Percentiles rank a stretch among this genome's conserved stretches.
Evolutionary conservation across 768 basidiomycete genomes (phyloP).

Genomic region (Sporobolomyces roseus): DNA sequence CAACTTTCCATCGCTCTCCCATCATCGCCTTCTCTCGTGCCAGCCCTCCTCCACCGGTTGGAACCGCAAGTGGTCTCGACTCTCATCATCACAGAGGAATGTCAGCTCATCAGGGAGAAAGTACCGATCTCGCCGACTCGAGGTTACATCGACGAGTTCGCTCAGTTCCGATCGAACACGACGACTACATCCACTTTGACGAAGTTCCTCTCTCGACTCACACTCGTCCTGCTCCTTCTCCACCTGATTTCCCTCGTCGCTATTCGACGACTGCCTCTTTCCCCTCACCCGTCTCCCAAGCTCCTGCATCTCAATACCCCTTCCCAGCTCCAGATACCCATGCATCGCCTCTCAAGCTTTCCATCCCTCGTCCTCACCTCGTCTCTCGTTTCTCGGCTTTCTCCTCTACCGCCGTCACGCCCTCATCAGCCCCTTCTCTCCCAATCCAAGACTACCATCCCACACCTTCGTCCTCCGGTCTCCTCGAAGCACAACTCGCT

Average conservation of each 20-base stretch:
- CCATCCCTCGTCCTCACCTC: slow-evolving; percentile 9
- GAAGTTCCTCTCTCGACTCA: not conserved
- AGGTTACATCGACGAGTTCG: slow-evolving; percentile 19
- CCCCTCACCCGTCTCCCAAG: not conserved
- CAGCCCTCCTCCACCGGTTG: not conserved
- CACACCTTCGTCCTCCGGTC: not conserved
- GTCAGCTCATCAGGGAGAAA: not conserved
- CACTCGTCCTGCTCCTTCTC: not conserved
- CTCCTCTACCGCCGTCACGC: not conserved
- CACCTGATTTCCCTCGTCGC: not conserved
- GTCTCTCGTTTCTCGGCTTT: slow-evolving; percentile 27
- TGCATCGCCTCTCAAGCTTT: not conserved
- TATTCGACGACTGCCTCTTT: not conserved
- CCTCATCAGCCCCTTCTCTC: not conserved
- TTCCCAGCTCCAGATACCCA: not conserved
- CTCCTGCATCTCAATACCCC: not conserved
- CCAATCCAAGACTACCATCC: not conserved
- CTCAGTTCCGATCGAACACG: not conserved
- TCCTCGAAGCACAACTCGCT: slow-evolving; percentile 18
- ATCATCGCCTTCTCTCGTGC: slow-evolving; percentile 24
- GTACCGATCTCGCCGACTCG: slow-evolving; percentile 13
- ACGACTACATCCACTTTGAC: not conserved
- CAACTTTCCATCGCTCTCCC: slow-evolving; percentile 1
- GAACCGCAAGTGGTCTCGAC: not conserved
- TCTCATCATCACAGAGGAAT: not conserved